These are phyloP conservation scores for Plasmodium cynomolgi DNA, from an alignment of 169 alveolate genomes.

Conservation along the genomic window DNA sequence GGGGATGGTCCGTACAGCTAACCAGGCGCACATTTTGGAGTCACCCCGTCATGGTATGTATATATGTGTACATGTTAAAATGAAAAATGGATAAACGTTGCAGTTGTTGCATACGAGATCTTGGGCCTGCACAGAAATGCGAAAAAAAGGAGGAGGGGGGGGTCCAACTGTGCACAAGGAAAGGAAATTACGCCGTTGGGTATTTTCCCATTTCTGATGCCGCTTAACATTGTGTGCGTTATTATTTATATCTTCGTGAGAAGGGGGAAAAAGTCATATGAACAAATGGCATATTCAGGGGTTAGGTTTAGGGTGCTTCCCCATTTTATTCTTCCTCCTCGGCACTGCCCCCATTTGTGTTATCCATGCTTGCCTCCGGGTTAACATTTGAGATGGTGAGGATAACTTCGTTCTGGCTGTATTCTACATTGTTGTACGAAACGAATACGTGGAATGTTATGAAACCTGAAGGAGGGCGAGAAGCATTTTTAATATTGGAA, in stretches of 20 bases:
- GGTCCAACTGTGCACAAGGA: neutral
- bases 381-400: constrained; percentile 38
- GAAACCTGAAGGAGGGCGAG: constrained; percentile 16
- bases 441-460: constrained; percentile 40
- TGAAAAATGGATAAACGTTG: neutral
- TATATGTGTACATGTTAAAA: neutral
- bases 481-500: neutral
- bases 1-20: neutral
- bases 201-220: neutral
- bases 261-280: neutral
- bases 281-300: neutral
- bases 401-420: constrained; percentile 29
- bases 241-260: neutral
- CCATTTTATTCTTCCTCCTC: neutral
- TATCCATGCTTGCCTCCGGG: neutral
- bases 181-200: neutral
- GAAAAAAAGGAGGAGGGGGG: neutral
- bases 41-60: neutral
- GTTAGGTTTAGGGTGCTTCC: neutral
- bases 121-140: too few relatives aligned
- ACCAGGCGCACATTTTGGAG: neutral
- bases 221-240: neutral
- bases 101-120: too few relatives aligned
- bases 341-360: neutral
- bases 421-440: constrained; percentile 52